These are phyloP conservation scores for Ceratobasidium sp. DNA, from an alignment of 1,284 basidiomycete genomes.

Conservation along the genomic window DNA sequence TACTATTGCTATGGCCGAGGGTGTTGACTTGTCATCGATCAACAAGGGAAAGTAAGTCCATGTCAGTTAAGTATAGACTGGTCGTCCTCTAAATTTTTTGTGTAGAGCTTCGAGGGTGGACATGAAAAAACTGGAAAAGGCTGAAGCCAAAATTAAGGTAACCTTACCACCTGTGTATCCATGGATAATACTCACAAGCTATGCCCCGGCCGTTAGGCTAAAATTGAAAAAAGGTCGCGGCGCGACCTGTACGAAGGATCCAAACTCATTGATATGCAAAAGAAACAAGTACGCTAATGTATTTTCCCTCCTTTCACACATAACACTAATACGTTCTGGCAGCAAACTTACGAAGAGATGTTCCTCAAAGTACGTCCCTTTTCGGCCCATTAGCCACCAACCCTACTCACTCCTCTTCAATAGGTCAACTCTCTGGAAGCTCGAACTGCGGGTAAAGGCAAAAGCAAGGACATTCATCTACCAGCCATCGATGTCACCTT, in stretches of 20 bases:
- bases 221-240: constrained; percentile 93
- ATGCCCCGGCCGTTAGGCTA: constrained; percentile 66
- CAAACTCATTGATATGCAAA: constrained; percentile 91
- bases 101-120: constrained; percentile 92
- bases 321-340: constrained; percentile 14
- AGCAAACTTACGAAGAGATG: constrained; percentile 98
- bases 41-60: constrained; percentile 92
- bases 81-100: constrained; percentile 8
- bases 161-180: not conserved
- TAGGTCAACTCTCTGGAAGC: constrained; percentile 95
- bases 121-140: constrained; percentile 97
- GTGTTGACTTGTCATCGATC: constrained; percentile 92
- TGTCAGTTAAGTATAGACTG: not conserved
- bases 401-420: not conserved
- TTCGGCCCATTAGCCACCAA: not conserved
- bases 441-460: constrained; percentile 82
- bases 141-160: constrained; percentile 95
- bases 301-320: constrained; percentile 2
- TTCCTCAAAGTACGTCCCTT: constrained; percentile 81
- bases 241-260: constrained; percentile 95
- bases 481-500: constrained; percentile 96
- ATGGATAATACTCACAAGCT: too few relatives aligned
- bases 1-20: constrained; percentile 84
- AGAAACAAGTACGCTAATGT: constrained; percentile 74
- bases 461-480: constrained; percentile 96